Evolutionary conservation across 2,329 filamentous ascomycete genomes (phyloP), one percentile per base, ranked within the genome.

Genomic region (Cercospora beticola): DNA sequence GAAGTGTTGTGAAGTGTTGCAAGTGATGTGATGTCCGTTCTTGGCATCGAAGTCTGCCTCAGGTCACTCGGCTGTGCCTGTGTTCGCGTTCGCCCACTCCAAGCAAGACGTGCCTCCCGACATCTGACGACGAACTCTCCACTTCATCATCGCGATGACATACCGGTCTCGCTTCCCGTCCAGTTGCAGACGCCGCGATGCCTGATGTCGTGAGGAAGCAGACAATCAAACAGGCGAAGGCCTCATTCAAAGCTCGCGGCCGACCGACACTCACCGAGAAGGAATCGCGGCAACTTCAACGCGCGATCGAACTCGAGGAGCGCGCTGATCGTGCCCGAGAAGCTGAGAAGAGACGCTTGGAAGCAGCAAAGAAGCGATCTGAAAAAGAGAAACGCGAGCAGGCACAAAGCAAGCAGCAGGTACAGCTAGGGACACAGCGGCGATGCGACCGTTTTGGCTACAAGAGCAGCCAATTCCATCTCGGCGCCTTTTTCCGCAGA

Each of bases 151-250:
- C 56, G 30, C 56, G 36, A 59, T 36, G 56, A 59, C n/a, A 33
- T 36, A 8, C 30, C 56, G 28, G 16, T 36, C 18, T 59, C 56
- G 30, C n/a, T n/a, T 9, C 23, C 16, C 12, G 28, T 18, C 4
- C 30, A 18, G 7, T 16, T 59, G 12, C 28, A 40, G 62, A 43
- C 16, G 57, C 59, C 59, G 66, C 21, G 43, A 73, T 73, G 71
- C 71, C 70, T 36, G 65, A 69, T 33, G 69, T 68, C 59, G 64
- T 68, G 52, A 69, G 69, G 62, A 71, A 73, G 54, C 75, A 76
- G 66, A 80, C 78, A 18, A 74, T 74, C 61, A 78, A 77, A 65
- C 77, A 80, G 69, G 78, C 78, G 26, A 79, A 78, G 72, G 77
- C 77, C 5, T 73, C 75, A n/a, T 80, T 73, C 76, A 78, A 78